Evolutionary conservation across 257 asterid genomes (phyloP).

Genomic region (Nicotiana paniculata): DNA sequence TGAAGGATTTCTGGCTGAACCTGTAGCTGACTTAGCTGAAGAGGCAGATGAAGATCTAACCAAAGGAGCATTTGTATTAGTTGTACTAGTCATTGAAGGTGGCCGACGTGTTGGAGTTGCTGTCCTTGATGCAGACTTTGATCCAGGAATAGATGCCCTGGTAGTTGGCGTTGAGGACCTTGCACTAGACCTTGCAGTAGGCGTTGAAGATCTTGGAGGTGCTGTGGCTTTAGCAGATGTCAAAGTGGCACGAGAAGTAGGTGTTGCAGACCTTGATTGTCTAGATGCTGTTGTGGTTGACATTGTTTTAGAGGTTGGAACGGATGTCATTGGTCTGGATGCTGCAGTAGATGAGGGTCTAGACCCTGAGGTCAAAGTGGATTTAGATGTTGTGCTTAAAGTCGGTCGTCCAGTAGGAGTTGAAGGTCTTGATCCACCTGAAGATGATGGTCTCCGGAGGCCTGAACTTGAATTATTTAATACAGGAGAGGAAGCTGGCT

Average conservation of each 20-base stretch:
- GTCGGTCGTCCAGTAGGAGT: slow-evolving; percentile 92
- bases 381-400: slow-evolving; percentile 25
- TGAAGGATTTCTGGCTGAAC: slow-evolving; percentile 37
- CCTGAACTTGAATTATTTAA: slow-evolving; percentile 61
- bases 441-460: slow-evolving; percentile 76
- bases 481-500: slow-evolving; percentile 46
- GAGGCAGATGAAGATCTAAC: slow-evolving; percentile 44
- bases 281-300: slow-evolving; percentile 32
- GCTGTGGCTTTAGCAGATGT: slow-evolving; percentile 49
- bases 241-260: slow-evolving; percentile 57
- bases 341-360: slow-evolving; percentile 38
- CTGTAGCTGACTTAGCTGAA: slow-evolving; percentile 36
- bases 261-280: slow-evolving; percentile 80
- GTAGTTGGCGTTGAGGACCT: slow-evolving; percentile 79
- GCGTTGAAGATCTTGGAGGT: slow-evolving; percentile 86
- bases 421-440: slow-evolving; percentile 85
- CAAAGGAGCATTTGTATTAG: slow-evolving; percentile 30
- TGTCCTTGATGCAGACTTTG: slow-evolving; percentile 67
- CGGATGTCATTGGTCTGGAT: slow-evolving; percentile 35
- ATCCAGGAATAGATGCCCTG: slow-evolving; percentile 47
- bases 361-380: slow-evolving; percentile 17
- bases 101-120: slow-evolving; percentile 85
- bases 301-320: slow-evolving; percentile 25
- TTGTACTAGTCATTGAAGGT: slow-evolving; percentile 25
- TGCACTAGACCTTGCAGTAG: slow-evolving; percentile 58